Evolutionary conservation across 2,329 filamentous ascomycete genomes (phyloP).

Genomic region (Trichoderma brevicompactum): DNA sequence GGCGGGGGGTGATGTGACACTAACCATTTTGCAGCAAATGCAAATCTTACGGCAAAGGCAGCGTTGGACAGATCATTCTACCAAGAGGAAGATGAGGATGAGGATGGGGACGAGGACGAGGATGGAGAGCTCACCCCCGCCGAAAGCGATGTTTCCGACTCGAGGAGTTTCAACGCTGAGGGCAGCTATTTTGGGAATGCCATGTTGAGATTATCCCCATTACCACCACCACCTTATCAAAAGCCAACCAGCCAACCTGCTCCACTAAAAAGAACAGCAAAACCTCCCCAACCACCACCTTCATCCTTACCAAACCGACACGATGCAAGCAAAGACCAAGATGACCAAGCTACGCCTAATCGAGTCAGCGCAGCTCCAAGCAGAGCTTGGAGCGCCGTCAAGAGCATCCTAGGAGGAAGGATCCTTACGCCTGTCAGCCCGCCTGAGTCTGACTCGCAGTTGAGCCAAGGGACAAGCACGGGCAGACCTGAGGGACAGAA

Average conservation of each 20-base stretch:
- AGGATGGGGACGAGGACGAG: slow-evolving; percentile 19
- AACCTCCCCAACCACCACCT: background rate
- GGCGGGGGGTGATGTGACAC: background rate
- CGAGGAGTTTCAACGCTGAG: slow-evolving; percentile 44
- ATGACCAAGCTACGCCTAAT: slow-evolving; percentile 2
- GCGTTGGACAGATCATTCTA: slow-evolving; percentile 7
- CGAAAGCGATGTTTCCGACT: slow-evolving; percentile 40
- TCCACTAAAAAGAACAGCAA: background rate
- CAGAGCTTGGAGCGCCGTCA: slow-evolving; percentile 17
- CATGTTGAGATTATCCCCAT: slow-evolving; percentile 42
- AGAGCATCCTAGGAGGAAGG: slow-evolving; percentile 8
- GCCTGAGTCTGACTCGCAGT: slow-evolving; percentile 26
- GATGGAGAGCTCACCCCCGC: slow-evolving; percentile 16
- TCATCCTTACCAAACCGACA: background rate
- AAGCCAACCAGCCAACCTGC: background rate
- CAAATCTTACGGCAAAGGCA: background rate
- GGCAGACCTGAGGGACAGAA: background rate
- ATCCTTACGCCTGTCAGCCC: slow-evolving; percentile 20
- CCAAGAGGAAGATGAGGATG: slow-evolving; percentile 33
- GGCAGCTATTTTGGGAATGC: slow-evolving; percentile 45
- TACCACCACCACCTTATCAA: background rate
- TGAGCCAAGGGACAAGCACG: slow-evolving; percentile 1
- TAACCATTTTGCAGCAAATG: background rate
- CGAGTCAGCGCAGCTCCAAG: background rate
- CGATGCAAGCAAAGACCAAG: background rate